Conservation (phyloP, 441 rosid genomes). For the Populus tomentosa region DNA sequence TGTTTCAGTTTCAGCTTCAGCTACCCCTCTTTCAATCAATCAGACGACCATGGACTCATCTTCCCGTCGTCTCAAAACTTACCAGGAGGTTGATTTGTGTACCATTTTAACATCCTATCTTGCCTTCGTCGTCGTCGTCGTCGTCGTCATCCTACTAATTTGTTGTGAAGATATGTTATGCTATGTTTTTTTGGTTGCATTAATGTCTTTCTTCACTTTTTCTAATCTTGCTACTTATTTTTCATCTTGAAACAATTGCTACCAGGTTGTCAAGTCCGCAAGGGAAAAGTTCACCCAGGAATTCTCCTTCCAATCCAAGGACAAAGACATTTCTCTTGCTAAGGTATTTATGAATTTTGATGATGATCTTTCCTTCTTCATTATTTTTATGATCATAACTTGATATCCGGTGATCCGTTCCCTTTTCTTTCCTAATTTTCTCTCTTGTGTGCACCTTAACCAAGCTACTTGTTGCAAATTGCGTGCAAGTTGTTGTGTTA, state of each 20-base stretch:
- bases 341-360: constrained; percentile 36
- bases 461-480: neutral
- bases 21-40: constrained; percentile 58
- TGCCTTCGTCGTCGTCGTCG: neutral
- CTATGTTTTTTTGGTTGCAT: neutral
- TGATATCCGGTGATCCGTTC: neutral
- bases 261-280: constrained; percentile 56
- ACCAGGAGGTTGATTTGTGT: constrained; percentile 71
- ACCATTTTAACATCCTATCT: neutral
- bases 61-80: constrained; percentile 36
- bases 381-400: neutral
- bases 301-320: constrained; percentile 69
- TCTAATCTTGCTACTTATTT: constrained; percentile 8
- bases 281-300: constrained; percentile 63
- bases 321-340: constrained; percentile 70
- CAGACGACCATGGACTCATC: constrained; percentile 52
- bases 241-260: neutral
- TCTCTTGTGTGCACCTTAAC: neutral
- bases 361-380: constrained; percentile 6
- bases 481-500: neutral
- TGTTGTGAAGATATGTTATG: too few species aligned
- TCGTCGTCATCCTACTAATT: neutral
- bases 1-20: constrained; percentile 50
- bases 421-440: neutral
- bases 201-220: neutral